Evolutionary conservation across 2,329 filamentous ascomycete genomes (phyloP), one percentile per base, ranked within the genome.

Genomic region (Bipolaris oryzae): DNA sequence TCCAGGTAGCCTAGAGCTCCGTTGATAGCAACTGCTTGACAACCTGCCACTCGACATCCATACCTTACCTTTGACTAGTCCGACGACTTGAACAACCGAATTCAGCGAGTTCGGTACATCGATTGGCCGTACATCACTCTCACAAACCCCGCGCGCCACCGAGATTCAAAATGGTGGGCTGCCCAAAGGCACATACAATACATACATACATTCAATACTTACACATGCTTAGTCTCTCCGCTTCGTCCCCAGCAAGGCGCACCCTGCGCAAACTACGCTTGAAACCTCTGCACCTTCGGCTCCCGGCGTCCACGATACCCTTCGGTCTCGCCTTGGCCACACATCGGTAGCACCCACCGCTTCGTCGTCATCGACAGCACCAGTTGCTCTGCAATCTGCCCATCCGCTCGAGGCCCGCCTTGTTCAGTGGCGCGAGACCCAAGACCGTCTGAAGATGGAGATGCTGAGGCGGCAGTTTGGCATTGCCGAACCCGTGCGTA

Each of bases 391-490:
- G n/a, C 80, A 85, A 62, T 91, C 87, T 41, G 80, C 89, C 2
- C 95, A 99, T 82, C 95, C 95, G 0, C 90, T 99, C 71, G 95
- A 98, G 81, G 83, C 90, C 51, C 92, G 95, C 61, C 90, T 99
- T 57, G 86, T 89, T 72, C 85, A 88, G 74, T 99, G 95, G 95
- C 91, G 94, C 78, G 83, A 88, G 56, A 96, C 93, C 39, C 94
- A 97, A 80, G 89, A 96, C 70, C 77, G 82, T 33, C 79, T 96
- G 75, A 95, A 96, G 79, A 95, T 96, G 90, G 88, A 93, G 80
- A 84, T 87, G 50, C 85, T 98, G 70, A 88, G 92, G 63, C 90
- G 92, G 65, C 88, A 91, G 44, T 98, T 92, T 77, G 95, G 95
- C 64, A 89, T 97, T 70, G 91, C 90, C 23, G 95, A 98, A 84